These are phyloP conservation scores for Pseudozyma sp. DNA, from an alignment of 1,284 basidiomycete genomes.

Conservation along the genomic window DNA sequence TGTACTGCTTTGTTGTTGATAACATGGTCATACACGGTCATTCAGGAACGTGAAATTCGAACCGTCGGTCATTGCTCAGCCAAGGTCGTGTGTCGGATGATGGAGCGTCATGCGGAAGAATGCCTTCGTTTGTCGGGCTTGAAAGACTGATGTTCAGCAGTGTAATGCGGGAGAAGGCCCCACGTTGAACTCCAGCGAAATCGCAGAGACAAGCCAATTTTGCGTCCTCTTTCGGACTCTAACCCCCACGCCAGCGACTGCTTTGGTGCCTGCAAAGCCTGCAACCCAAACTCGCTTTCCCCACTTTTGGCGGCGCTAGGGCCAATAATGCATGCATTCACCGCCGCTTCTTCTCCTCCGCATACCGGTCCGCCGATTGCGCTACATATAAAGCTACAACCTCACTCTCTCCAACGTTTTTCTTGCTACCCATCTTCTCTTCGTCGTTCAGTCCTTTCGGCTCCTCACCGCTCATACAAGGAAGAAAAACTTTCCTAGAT, in stretches of 20 bases:
- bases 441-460: background rate
- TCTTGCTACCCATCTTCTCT: background rate
- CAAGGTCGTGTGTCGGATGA: slow-evolving; percentile 3
- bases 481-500: background rate
- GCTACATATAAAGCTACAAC: background rate
- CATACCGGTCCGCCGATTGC: background rate
- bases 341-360: slow-evolving; percentile 1
- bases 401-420: background rate
- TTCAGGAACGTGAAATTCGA: slow-evolving; percentile 1
- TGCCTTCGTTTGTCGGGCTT: background rate
- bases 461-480: background rate
- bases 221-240: slow-evolving; percentile 1
- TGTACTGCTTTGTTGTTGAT: too few relatives aligned
- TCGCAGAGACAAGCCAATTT: background rate
- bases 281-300: background rate
- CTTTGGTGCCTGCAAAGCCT: slow-evolving; percentile 1
- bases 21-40: background rate
- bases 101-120: slow-evolving; percentile 5
- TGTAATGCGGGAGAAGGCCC: background rate
- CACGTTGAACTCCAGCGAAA: slow-evolving; percentile 14
- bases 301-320: slow-evolving; percentile 1
- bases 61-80: background rate
- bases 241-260: slow-evolving; percentile 8
- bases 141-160: too few relatives aligned
- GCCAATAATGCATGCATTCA: background rate